These are phyloP conservation scores for Suillus subluteus DNA, from an alignment of 768 basidiomycete genomes.

Conservation along the genomic window DNA sequence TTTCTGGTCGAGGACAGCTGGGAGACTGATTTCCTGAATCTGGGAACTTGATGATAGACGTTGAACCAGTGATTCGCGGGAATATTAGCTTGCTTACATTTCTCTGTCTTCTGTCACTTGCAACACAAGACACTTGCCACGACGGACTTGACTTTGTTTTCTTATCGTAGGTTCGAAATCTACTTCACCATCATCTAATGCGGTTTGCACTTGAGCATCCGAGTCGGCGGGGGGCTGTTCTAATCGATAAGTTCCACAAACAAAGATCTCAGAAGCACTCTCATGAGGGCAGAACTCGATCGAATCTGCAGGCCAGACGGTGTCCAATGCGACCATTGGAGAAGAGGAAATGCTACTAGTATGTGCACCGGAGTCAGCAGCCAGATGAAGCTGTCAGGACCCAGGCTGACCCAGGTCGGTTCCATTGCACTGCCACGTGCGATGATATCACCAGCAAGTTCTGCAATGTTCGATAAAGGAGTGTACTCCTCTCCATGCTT, in stretches of 20 bases:
- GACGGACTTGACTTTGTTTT: conserved; percentile 44
- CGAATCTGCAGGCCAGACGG: conserved; percentile 84
- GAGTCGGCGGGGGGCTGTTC: conserved; percentile 40
- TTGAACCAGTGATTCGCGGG: not conserved
- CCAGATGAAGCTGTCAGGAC: no score
- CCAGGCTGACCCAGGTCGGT: no score
- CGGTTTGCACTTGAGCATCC: conserved; percentile 3
- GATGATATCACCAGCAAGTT: conserved; percentile 7
- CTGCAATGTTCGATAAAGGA: conserved; percentile 11
- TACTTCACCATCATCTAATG: conserved; percentile 1
- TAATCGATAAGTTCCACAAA: conserved; percentile 92
- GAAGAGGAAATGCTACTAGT: conserved; percentile 13
- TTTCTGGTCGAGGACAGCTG: conserved; percentile 93
- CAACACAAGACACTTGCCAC: conserved; percentile 78
- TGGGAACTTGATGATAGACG: conserved; percentile 44
- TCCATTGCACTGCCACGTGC: not conserved
- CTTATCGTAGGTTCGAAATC: conserved; percentile 4
- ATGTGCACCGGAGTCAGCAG: not conserved
- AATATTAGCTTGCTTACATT: conserved; percentile 37
- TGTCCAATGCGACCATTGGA: conserved; percentile 47
- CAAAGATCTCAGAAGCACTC: conserved; percentile 62
- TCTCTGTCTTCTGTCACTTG: conserved; percentile 40
- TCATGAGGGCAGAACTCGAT: conserved; percentile 88
- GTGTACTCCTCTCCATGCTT: not conserved
- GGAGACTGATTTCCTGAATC: conserved; percentile 68